These are phyloP conservation scores for Mortierella sp. DNA, from an alignment of 371 early-diverging fungal species.

Conservation along the genomic window DNA sequence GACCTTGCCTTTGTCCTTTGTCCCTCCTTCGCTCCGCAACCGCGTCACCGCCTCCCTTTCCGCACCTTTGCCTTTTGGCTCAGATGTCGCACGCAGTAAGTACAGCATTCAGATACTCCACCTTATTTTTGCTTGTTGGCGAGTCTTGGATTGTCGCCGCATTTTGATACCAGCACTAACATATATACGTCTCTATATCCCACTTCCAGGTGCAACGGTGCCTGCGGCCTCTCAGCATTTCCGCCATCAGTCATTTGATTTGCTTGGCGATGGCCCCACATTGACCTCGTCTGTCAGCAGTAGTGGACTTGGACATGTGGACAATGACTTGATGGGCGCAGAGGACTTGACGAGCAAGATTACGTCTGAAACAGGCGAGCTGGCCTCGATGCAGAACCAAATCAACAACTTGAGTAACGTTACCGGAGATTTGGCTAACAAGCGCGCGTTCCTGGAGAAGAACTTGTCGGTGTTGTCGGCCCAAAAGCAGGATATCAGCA, in stretches of 20 bases:
- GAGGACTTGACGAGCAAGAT: constrained; percentile 56
- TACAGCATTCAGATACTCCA: not conserved
- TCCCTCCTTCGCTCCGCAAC: constrained; percentile 86
- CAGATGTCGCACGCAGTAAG: constrained; percentile 7
- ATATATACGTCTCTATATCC: not conserved
- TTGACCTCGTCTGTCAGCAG: constrained; percentile 20
- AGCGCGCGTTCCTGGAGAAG: constrained; percentile 60
- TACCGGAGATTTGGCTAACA: constrained; percentile 63
- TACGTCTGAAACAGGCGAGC: constrained; percentile 50
- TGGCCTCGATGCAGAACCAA: constrained; percentile 62
- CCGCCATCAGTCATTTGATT: constrained; percentile 74
- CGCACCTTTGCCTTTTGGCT: constrained; percentile 12
- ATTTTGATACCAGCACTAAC: not conserved
- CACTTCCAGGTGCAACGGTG: constrained; percentile 54
- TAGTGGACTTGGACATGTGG: constrained; percentile 20
- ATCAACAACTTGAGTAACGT: constrained; percentile 61
- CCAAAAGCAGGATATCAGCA: constrained; percentile 67
- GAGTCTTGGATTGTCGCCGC: not conserved
- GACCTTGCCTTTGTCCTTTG: constrained; percentile 82
- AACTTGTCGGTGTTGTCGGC: constrained; percentile 57
- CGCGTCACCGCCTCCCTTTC: constrained; percentile 59
- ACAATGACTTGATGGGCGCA: constrained; percentile 46
- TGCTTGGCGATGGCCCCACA: constrained; percentile 62
- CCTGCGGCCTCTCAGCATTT: constrained; percentile 65
- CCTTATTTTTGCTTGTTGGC: too few relatives aligned